Base-by-base conservation (phyloP, 139 green algal species). In the Desmodesmus armatus region DNA sequence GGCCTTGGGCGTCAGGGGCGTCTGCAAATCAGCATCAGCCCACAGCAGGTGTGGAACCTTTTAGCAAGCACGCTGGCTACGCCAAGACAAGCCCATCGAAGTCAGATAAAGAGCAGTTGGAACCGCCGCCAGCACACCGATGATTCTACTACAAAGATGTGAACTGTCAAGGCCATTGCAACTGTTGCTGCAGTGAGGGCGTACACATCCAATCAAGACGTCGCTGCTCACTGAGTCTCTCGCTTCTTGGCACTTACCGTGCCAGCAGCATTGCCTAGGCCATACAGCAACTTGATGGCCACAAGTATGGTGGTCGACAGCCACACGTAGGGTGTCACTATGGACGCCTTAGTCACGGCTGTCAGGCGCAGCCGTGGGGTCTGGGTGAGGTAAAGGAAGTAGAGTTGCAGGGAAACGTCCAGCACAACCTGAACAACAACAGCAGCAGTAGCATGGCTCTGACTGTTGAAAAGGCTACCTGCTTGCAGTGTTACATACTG, bases 231-330 rank as follows among this genome's bases (percentile, higher is more conserved):
- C 39, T 3, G 35, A 15, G 6, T 3, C 3, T 25, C 69, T 15
- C 33, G 31, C 69, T 37, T 19, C 2, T n/a, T n/a, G n/a, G n/a
- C n/a, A n/a, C n/a, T n/a, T n/a, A n/a, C n/a, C n/a, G n/a, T n/a
- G n/a, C 31, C 63, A 39, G 63, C 44, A 21, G 58, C 60, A 27
- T 29, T 25, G 2, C 79, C 79, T 5, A 85, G n/a, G 7, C 82
- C 71, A 31, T 87, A 87, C 71, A 87, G 35, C 58, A 87, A 29
- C 41, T 87, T 87, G 35, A 76, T 33, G 0, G 82, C 29, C 4
- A 82, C 63, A 19, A 87, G 27, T 44, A 82, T 41, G 27, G 74
- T 31, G 9, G 67, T 37, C 6, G 51, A 29, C 3, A 86, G 47
- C 35, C 47, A 72, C 21, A 23, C 33, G 67, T 80, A 71, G 3